phyloP scores from a whole-genome alignment of 2,329 filamentous ascomycete species.

The Colletotrichum agaves region DNA sequence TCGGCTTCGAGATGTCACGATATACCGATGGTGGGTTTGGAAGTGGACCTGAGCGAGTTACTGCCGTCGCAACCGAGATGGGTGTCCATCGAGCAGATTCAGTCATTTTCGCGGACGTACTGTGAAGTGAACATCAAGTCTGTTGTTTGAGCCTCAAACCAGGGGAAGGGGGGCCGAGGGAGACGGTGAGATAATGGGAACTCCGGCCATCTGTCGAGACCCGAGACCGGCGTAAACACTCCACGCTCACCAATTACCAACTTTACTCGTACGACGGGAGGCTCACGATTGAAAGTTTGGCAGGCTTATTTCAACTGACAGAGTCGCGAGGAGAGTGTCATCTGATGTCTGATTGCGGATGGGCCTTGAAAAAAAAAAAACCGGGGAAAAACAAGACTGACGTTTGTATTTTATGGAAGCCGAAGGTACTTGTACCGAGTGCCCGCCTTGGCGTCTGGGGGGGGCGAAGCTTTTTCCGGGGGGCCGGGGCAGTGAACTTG shows the following conservation, averaged over 20 bases:
- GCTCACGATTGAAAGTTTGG: background rate
- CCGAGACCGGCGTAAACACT: background rate
- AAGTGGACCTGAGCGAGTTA: background rate
- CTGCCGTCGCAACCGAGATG: constrained; percentile 1
- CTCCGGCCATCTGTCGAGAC: background rate
- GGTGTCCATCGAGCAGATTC: background rate
- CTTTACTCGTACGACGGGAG: background rate
- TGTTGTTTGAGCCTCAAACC: background rate
- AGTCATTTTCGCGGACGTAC: background rate
- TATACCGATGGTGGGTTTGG: background rate
- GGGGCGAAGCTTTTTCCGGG: constrained; percentile 4
- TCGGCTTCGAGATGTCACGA: background rate
- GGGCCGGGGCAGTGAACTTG: constrained; percentile 19
- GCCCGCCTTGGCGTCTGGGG: background rate
- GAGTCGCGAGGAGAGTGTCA: background rate
- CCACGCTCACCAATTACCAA: background rate
- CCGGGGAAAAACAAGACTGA: constrained; percentile 2
- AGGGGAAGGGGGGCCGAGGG: background rate
- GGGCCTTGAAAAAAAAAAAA: background rate
- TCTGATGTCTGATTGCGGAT: background rate
- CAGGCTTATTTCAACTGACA: background rate
- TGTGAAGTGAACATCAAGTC: too few species aligned
- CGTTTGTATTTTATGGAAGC: constrained; percentile 16
- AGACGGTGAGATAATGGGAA: too few species aligned
- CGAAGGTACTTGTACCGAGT: too few species aligned